Conservation (phyloP, 768 basidiomycete genomes). For the Rhodosporidiobolus odoratus region DNA sequence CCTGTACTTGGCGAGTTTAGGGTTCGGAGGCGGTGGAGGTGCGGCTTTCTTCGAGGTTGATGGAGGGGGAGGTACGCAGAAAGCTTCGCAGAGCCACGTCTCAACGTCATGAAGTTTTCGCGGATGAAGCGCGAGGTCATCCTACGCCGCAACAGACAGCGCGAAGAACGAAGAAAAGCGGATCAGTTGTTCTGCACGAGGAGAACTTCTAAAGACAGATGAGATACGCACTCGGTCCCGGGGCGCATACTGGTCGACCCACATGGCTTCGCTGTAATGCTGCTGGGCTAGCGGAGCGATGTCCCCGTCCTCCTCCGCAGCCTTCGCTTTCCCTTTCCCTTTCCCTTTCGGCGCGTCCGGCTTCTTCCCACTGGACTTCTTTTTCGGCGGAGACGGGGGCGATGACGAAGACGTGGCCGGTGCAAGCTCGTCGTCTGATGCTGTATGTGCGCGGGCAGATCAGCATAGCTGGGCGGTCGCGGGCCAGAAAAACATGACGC, state of each 20-base stretch:
- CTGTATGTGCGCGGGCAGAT: neutral
- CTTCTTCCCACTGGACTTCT: too few relatives aligned
- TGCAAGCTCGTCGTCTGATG: slow-evolving; percentile 6
- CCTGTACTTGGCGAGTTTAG: slow-evolving; percentile 66
- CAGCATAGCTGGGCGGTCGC: neutral
- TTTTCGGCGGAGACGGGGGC: neutral
- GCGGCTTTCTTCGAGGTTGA: neutral
- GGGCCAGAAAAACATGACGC: neutral
- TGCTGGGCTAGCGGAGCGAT: too few relatives aligned
- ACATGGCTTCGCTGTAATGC: slow-evolving; percentile 6
- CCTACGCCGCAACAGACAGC: too few relatives aligned
- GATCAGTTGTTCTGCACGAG: neutral
- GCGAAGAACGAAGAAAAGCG: too few relatives aligned
- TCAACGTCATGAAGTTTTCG: slow-evolving; percentile 46
- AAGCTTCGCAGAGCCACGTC: slow-evolving; percentile 42
- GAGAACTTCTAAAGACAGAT: neutral
- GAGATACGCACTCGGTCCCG: slow-evolving; percentile 5
- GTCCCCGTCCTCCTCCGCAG: neutral
- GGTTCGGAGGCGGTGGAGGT: slow-evolving; percentile 14
- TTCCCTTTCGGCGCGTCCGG: neutral
- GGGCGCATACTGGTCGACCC: slow-evolving; percentile 37
- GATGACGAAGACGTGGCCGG: neutral
- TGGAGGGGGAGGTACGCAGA: neutral
- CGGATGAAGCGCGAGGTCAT: slow-evolving; percentile 42
- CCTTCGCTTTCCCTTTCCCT: slow-evolving; percentile 3